Evolutionary conservation across 83 land plant species (phyloP).

Genomic region (Larix sibirica): DNA sequence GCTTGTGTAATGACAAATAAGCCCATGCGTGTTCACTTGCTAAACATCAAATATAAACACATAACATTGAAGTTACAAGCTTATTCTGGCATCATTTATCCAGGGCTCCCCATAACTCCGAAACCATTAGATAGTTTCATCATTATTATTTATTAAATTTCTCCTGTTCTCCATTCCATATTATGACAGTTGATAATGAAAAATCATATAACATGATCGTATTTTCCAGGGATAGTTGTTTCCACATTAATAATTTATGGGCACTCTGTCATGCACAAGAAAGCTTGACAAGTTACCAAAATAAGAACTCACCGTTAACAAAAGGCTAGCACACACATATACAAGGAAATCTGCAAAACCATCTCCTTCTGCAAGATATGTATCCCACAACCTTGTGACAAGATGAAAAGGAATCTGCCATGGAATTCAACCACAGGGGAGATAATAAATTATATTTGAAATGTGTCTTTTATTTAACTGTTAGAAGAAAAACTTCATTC

Average conservation of each 20-base stretch:
- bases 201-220: neutral
- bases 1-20: neutral
- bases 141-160: neutral
- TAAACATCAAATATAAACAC: too few relatives aligned
- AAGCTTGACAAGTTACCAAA: neutral
- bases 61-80: too few relatives aligned
- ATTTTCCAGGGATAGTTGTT: neutral
- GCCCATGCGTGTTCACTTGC: neutral
- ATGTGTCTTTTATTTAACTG: neutral
- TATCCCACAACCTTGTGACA: slow-evolving; percentile 97
- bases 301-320: slow-evolving; percentile 77
- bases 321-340: slow-evolving; percentile 93
- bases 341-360: slow-evolving; percentile 96
- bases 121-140: too few relatives aligned
- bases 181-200: neutral
- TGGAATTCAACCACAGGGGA: neutral
- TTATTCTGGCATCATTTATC: too few relatives aligned
- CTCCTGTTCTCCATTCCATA: neutral
- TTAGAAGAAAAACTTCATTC: neutral
- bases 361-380: slow-evolving; percentile 98
- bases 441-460: neutral
- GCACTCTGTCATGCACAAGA: neutral
- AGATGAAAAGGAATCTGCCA: slow-evolving; percentile 90
- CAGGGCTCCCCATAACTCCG: too few relatives aligned
- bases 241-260: neutral